Conservation (phyloP, 441 rosid genomes). For the Jatropha podagrica region DNA sequence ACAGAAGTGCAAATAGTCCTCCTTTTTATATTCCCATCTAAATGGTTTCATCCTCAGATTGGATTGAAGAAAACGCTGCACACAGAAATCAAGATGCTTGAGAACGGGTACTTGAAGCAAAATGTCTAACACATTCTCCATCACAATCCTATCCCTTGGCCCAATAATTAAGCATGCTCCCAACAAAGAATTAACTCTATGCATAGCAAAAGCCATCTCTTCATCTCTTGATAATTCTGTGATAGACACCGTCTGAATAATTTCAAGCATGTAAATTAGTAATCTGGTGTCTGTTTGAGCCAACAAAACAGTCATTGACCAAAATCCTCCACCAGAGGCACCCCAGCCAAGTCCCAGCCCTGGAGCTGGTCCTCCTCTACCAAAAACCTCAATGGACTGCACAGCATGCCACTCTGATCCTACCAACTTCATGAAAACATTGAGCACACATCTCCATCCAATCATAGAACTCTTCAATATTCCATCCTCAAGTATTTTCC, state of each 20-base stretch:
- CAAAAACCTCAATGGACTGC: conserved; percentile 67
- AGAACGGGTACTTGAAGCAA: conserved; percentile 64
- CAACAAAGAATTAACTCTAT: conserved; percentile 51
- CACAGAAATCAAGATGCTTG: conserved; percentile 42
- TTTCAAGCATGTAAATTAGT: conserved; percentile 51
- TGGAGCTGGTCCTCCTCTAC: conserved; percentile 93
- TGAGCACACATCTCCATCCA: conserved; percentile 47
- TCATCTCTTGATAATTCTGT: conserved; percentile 31
- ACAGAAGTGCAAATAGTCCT: conserved; percentile 51
- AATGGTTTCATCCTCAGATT: conserved; percentile 35
- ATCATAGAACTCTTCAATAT: conserved; percentile 48
- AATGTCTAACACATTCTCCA: conserved; percentile 61
- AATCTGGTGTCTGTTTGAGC: conserved; percentile 70
- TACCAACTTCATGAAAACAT: conserved; percentile 45
- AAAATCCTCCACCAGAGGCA: conserved; percentile 83
- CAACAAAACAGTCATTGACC: conserved; percentile 65
- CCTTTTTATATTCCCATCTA: conserved; percentile 47
- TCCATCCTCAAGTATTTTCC: conserved; percentile 60
- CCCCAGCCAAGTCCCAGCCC: conserved; percentile 96
- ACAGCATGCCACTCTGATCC: conserved; percentile 55
- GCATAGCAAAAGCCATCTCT: conserved; percentile 35
- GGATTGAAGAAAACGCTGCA: conserved; percentile 39
- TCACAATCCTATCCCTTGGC: conserved; percentile 56
- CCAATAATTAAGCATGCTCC: conserved; percentile 65
- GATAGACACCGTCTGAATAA: conserved; percentile 33